Evolutionary conservation across 768 basidiomycete species (phyloP).

Genomic region (Mycena polygramma): DNA sequence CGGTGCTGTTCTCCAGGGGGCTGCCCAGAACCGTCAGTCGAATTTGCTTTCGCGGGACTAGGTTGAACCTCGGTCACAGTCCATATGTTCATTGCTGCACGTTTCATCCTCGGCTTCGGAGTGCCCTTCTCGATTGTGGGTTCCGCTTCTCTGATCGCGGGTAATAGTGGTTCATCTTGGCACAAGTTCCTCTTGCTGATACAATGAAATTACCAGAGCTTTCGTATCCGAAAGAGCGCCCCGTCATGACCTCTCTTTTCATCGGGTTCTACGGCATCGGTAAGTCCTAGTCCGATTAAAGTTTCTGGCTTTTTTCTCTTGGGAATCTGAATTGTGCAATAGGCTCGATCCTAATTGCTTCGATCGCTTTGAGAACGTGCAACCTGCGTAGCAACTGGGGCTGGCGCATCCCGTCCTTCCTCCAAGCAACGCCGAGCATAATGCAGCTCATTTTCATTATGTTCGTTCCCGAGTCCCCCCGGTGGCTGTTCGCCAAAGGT

Average conservation of each 20-base stretch:
- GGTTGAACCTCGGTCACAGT: neutral
- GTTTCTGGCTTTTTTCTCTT: neutral
- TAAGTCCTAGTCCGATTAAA: neutral
- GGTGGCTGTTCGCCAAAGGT: slow-evolving; percentile 54
- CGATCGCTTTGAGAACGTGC: slow-evolving; percentile 9
- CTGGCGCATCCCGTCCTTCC: slow-evolving; percentile 59
- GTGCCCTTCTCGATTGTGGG: slow-evolving; percentile 15
- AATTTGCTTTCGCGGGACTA: neutral
- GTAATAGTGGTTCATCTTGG: neutral
- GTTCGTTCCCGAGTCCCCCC: slow-evolving; percentile 56
- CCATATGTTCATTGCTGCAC: slow-evolving; percentile 21
- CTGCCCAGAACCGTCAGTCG: slow-evolving; percentile 15
- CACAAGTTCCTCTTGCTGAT: neutral
- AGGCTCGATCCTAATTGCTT: slow-evolving; percentile 6
- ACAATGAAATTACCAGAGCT: slow-evolving; percentile 1
- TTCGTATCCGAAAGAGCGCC: slow-evolving; percentile 23
- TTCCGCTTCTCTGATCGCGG: slow-evolving; percentile 14
- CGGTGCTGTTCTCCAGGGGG: slow-evolving; percentile 13
- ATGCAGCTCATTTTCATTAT: slow-evolving; percentile 52
- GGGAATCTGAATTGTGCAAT: neutral
- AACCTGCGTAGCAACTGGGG: slow-evolving; percentile 45
- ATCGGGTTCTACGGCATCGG: slow-evolving; percentile 19
- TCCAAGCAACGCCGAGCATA: slow-evolving; percentile 47
- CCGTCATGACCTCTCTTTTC: slow-evolving; percentile 16
- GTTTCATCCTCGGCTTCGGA: slow-evolving; percentile 25